Conservation (phyloP, 805 yeast genomes). For the Monosporozyma siamensis region DNA sequence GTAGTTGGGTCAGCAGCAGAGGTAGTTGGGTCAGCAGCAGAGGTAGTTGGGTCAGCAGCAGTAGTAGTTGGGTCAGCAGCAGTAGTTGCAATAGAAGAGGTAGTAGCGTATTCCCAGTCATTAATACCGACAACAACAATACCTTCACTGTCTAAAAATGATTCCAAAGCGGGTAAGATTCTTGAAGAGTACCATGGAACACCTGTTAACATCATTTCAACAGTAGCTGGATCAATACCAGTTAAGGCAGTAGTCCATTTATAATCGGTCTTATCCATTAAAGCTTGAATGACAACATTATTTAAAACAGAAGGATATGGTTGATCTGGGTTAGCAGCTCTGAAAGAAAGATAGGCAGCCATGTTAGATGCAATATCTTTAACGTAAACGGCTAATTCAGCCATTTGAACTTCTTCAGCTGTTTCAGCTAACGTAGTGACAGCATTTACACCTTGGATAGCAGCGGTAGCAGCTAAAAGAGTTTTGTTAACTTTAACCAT, state of each 20-base stretch:
- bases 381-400: conserved; percentile 8
- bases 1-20: conserved; percentile 13
- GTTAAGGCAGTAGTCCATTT: conserved; percentile 24
- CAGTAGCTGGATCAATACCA: conserved; percentile 18
- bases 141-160: conserved; percentile 1
- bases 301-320: conserved; percentile 5
- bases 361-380: conserved; percentile 6
- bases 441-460: conserved; percentile 5
- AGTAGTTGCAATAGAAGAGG: conserved; percentile 1
- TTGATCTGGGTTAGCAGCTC: conserved; percentile 7
- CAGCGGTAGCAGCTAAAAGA: conserved; percentile 2
- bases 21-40: conserved; percentile 10
- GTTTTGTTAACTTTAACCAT: conserved; percentile 1
- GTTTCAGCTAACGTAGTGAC: conserved; percentile 5
- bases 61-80: not conserved
- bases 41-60: not conserved
- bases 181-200: conserved; percentile 5
- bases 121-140: conserved; percentile 1
- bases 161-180: not conserved
- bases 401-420: conserved; percentile 3
- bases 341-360: conserved; percentile 6
- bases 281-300: not conserved
- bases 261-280: conserved; percentile 15
- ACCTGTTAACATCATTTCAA: conserved; percentile 2
- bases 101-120: conserved; percentile 2